These are phyloP conservation scores for Candolleomyces eurysporus DNA, from an alignment of 768 basidiomycete genomes.

Conservation along the genomic window DNA sequence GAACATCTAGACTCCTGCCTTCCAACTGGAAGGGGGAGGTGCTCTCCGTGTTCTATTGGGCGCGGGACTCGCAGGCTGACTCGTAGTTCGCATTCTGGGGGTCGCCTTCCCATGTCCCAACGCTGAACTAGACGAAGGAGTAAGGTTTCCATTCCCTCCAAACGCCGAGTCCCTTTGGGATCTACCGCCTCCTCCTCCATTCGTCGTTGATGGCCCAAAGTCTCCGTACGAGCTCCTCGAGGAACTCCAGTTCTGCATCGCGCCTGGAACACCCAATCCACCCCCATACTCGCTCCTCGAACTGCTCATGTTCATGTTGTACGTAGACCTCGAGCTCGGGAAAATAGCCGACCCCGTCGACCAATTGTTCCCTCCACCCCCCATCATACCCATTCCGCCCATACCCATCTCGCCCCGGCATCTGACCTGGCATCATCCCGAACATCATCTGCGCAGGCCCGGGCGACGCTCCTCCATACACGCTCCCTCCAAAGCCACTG, in stretches of 20 bases:
- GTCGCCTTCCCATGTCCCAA: slow-evolving; percentile 11
- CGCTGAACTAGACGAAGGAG: slow-evolving; percentile 38
- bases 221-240: slow-evolving; percentile 75
- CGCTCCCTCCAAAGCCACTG: slow-evolving; percentile 41
- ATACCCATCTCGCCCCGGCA: slow-evolving; percentile 30
- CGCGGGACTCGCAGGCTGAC: slow-evolving; percentile 40
- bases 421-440: slow-evolving; percentile 28
- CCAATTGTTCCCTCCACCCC: slow-evolving; percentile 38
- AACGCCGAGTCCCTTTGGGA: slow-evolving; percentile 12
- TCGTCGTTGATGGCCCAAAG: slow-evolving; percentile 39
- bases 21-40: slow-evolving; percentile 69
- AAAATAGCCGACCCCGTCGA: slow-evolving; percentile 49
- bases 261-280: slow-evolving; percentile 35
- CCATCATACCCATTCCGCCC: slow-evolving; percentile 40
- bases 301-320: slow-evolving; percentile 46
- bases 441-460: slow-evolving; percentile 17
- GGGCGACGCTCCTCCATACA: slow-evolving; percentile 39
- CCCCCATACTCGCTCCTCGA: slow-evolving; percentile 68
- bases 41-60: slow-evolving; percentile 27
- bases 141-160: slow-evolving; percentile 37
- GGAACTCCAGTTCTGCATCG: slow-evolving; percentile 45
- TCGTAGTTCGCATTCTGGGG: slow-evolving; percentile 40
- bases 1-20: slow-evolving; percentile 29
- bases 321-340: slow-evolving; percentile 50
- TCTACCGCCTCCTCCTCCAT: slow-evolving; percentile 2